phyloP scores from a whole-genome alignment of 306 rosid species.

The Abrus precatorius region DNA sequence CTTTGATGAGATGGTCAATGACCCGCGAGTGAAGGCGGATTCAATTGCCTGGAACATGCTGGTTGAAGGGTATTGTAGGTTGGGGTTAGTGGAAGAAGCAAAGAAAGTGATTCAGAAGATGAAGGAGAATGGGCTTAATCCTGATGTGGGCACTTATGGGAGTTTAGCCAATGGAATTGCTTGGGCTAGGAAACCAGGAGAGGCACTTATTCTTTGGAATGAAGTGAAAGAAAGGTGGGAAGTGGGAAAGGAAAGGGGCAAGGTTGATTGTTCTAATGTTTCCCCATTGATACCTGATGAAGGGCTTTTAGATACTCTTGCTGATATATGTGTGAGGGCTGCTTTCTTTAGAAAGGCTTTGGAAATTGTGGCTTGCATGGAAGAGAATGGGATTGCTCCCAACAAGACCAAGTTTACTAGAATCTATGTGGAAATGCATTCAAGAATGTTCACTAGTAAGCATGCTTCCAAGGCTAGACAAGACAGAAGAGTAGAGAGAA shows the following conservation, averaged over 20 bases:
- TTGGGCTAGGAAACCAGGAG: slow-evolving; percentile 92
- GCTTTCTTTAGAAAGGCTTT: slow-evolving; percentile 92
- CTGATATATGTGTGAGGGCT: slow-evolving; percentile 96
- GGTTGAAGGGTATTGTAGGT: slow-evolving; percentile 91
- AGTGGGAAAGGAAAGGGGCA: slow-evolving; percentile 48
- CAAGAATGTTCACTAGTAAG: slow-evolving; percentile 96
- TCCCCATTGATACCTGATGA: slow-evolving; percentile 88
- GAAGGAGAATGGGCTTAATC: slow-evolving; percentile 82
- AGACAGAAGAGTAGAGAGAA: slow-evolving; percentile 86
- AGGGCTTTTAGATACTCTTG: slow-evolving; percentile 88
- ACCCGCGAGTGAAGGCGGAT: slow-evolving; percentile 85
- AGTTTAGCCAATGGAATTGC: slow-evolving; percentile 86
- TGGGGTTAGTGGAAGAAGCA: slow-evolving; percentile 85
- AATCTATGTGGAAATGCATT: slow-evolving; percentile 99
- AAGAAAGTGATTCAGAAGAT: slow-evolving; percentile 79
- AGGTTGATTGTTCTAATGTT: slow-evolving; percentile 57
- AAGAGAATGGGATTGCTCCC: slow-evolving; percentile 91
- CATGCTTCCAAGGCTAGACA: slow-evolving; percentile 97
- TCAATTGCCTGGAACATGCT: slow-evolving; percentile 91
- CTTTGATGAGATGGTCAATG: slow-evolving; percentile 84
- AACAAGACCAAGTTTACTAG: slow-evolving; percentile 91
- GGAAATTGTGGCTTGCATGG: slow-evolving; percentile 99
- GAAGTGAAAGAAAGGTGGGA: slow-evolving; percentile 92
- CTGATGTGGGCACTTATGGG: slow-evolving; percentile 88
- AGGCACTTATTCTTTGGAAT: slow-evolving; percentile 93